A percentile compares a stretch with the other conserved stretches of the same genome.
Evolutionary conservation across 2,329 filamentous ascomycete species (phyloP).

Genomic region (Monosporascus sp.): DNA sequence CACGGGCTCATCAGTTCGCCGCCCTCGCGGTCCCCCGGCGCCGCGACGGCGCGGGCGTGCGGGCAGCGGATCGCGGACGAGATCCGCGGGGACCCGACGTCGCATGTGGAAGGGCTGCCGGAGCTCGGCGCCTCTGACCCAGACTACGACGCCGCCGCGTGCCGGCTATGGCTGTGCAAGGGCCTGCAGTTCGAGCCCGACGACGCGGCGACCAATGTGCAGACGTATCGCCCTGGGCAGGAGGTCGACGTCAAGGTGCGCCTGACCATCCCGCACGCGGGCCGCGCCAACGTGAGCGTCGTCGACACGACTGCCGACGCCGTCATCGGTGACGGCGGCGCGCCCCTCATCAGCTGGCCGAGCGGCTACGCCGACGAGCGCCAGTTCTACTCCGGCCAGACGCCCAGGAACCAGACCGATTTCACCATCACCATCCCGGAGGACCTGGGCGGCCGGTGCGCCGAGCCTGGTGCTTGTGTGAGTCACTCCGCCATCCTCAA

Average conservation of each 20-base stretch:
- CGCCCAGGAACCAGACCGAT: conserved; percentile 23
- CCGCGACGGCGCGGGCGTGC: conserved; percentile 19
- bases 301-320: conserved; percentile 38
- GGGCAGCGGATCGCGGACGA: conserved; percentile 17
- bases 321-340: conserved; percentile 23
- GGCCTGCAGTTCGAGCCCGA: conserved; percentile 32
- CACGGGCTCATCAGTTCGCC: conserved; percentile 16
- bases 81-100: conserved; percentile 22
- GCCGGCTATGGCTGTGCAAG: conserved; percentile 34
- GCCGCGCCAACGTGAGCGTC: conserved; percentile 42
- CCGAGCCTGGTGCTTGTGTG: conserved; percentile 22
- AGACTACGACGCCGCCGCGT: conserved; percentile 17
- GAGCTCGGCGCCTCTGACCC: conserved; percentile 22
- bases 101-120: conserved; percentile 25
- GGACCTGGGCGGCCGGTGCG: conserved; percentile 18
- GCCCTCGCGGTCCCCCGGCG: conserved; percentile 16
- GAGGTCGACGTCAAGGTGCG: conserved; percentile 35
- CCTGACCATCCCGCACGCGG: conserved; percentile 41
- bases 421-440: conserved; percentile 23
- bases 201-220: conserved; percentile 29
- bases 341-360: conserved; percentile 23
- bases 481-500: conserved; percentile 7
- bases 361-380: conserved; percentile 23
- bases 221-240: conserved; percentile 35
- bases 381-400: conserved; percentile 19